phyloP scores from a whole-genome alignment of 768 basidiomycete species.

The Trametes coccinea region DNA sequence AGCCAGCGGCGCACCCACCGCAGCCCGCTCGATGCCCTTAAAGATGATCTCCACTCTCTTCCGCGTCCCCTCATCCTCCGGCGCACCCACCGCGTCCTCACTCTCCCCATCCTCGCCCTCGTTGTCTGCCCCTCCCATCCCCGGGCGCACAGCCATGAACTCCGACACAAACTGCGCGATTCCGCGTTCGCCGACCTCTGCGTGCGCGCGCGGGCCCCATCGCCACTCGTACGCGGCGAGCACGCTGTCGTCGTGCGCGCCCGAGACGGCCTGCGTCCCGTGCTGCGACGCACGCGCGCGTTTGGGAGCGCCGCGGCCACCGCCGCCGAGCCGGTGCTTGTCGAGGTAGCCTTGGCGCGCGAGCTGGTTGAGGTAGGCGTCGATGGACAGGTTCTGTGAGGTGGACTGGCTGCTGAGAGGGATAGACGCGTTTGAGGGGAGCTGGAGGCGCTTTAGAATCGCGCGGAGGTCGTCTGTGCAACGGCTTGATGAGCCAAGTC shows the following conservation, averaged over 20 bases:
- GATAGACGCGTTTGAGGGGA: conserved; percentile 51
- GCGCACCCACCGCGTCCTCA: conserved; percentile 25
- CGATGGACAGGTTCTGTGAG: conserved; percentile 54
- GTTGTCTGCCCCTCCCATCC: conserved; percentile 20
- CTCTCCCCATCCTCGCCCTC: conserved; percentile 25
- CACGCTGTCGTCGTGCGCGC: conserved; percentile 38
- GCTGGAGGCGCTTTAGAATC: conserved; percentile 67
- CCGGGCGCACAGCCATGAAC: conserved; percentile 61
- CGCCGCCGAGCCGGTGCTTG: conserved; percentile 48
- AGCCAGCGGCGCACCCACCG: conserved; percentile 44
- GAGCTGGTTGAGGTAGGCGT: conserved; percentile 64
- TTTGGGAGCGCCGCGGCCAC: conserved; percentile 46
- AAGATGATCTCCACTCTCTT: conserved; percentile 48
- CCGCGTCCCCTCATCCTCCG: conserved; percentile 24
- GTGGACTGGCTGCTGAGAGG: conserved; percentile 53
- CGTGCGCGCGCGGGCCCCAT: conserved; percentile 81
- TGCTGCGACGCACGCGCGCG: conserved; percentile 52
- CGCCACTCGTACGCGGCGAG: conserved; percentile 65
- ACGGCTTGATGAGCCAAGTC: not conserved
- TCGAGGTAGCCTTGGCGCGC: conserved; percentile 80
- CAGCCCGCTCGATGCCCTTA: conserved; percentile 61
- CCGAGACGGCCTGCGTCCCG: conserved; percentile 24
- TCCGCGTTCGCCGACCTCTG: conserved; percentile 79
- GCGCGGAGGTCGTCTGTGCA: conserved; percentile 67
- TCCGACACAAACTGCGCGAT: conserved; percentile 77